These are phyloP conservation scores for Pythium scleroteichum DNA, from an alignment of 352 stramenopile genomes.

Conservation along the genomic window DNA sequence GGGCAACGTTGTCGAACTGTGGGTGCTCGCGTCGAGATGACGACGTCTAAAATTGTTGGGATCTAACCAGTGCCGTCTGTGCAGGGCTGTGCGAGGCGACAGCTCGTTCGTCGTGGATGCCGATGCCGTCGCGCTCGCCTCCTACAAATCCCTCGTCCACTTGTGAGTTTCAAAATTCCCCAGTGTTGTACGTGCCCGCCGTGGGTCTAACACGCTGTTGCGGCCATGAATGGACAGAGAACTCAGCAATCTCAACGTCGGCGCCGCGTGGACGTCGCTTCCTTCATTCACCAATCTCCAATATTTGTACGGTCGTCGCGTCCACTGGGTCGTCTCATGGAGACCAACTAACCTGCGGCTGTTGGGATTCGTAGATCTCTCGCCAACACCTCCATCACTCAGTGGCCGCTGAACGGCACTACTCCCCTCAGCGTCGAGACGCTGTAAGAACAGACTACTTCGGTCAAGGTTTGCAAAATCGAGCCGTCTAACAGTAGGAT, in stretches of 20 bases:
- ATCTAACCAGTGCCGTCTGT: background rate
- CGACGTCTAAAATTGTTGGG: background rate
- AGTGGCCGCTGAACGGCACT: conserved; percentile 7
- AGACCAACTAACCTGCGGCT: background rate
- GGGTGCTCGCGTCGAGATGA: background rate
- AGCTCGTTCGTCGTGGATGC: conserved; percentile 2
- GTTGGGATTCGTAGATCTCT: conserved; percentile 7
- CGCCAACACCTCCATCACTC: conserved; percentile 7
- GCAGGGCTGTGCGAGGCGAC: conserved; percentile 1
- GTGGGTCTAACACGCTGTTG: background rate
- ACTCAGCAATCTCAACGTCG: conserved; percentile 6
- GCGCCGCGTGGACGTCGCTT: conserved; percentile 3
- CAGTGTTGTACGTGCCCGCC: too few species aligned
- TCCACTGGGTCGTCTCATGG: background rate
- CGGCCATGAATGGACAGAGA: background rate
- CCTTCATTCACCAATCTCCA: conserved; percentile 13
- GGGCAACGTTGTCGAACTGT: conserved; percentile 15
- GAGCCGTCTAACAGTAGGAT: too few species aligned
- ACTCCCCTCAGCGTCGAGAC: background rate
- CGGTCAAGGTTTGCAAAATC: too few species aligned
- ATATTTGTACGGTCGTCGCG: conserved; percentile 3
- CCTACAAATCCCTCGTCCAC: conserved; percentile 6
- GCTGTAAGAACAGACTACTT: conserved; percentile 5
- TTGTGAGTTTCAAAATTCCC: too few species aligned
- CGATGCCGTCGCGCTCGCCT: conserved; percentile 3